Conservation (phyloP, 2,329 filamentous ascomycete genomes). For the Penicillium sp. region DNA sequence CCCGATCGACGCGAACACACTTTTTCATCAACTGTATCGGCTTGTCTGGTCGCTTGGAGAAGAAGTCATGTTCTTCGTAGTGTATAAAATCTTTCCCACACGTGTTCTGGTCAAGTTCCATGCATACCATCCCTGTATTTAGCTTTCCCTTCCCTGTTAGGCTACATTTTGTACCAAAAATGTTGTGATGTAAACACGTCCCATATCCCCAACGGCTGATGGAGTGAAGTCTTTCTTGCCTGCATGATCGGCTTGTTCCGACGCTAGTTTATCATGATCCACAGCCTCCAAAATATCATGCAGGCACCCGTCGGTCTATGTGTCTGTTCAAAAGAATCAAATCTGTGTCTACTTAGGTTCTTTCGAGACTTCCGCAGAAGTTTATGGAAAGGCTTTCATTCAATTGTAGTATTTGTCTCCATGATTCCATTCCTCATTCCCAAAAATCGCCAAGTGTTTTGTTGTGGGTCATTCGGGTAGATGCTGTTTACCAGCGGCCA, state of each 20-base stretch:
- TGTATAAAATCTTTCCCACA: too few relatives aligned
- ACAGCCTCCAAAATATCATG: background rate
- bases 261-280: background rate
- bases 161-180: too few relatives aligned
- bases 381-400: background rate
- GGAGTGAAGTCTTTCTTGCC: background rate
- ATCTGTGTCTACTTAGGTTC: background rate
- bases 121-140: too few relatives aligned
- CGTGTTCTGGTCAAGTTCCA: too few relatives aligned
- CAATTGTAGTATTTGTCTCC: background rate
- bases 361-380: background rate
- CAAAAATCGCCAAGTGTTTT: background rate
- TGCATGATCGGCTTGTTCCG: background rate
- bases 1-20: slow-evolving; percentile 65
- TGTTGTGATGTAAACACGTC: too few relatives aligned
- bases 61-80: slow-evolving; percentile 45
- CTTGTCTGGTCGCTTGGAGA: slow-evolving; percentile 58
- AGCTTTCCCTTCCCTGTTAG: background rate
- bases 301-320: background rate
- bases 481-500: slow-evolving; percentile 6
- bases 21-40: slow-evolving; percentile 59
- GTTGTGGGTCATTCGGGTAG: background rate
- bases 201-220: too few relatives aligned
- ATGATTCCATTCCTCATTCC: background rate
- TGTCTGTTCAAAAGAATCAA: background rate